Evolutionary conservation across 441 rosid genomes (phyloP), one percentile per base, ranked within the genome.

Genomic region (Francoa sonchifolia): DNA sequence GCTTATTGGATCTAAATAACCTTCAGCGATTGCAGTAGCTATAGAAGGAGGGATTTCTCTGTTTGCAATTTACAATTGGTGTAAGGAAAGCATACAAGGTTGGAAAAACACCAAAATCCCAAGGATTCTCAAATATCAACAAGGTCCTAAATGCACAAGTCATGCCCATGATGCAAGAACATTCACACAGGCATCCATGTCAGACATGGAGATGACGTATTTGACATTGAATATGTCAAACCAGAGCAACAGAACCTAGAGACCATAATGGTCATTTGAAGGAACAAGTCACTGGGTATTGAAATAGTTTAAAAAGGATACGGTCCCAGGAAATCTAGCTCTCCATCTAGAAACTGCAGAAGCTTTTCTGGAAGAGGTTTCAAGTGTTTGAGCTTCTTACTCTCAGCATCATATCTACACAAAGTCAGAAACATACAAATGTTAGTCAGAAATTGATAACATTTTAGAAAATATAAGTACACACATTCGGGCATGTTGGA

Each of bases 281-380:
- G 19, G 38, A 48, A 4, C 8, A 5, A 8, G n/a, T n/a, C n/a
- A n/a, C n/a, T 14, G 8, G 0, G 13, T 3, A 26, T 2, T 9
- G 8, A n/a, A 8, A 12, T 10, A 22, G 13, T 16, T 22, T 34
- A 35, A 21, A 39, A 41, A 76, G 86, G 95, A 80, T 87, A 83
- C 95, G 84, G 93, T 50, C 97, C 95, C 12, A 83, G 73, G 53
- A 83, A 83, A 61, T 87, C 81, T n/a, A 80, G 80, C 41, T 77
- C 63, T 62, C 54, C 79, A 42, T 44, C 66, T 13, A 71, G 34
- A 47, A 58, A 52, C 30, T 58, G 50, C 48, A 71, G 40, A 50
- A 78, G 77, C 49, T 62, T 52, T 52, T 59, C 54, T 4, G 84
- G 49, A 58, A 80, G 69, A 20, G 95, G 82, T 44, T 68, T 83